Evolutionary conservation across 306 rosid genomes (phyloP), one percentile per base, ranked within the genome.

Genomic region (Acacia acuminata): DNA sequence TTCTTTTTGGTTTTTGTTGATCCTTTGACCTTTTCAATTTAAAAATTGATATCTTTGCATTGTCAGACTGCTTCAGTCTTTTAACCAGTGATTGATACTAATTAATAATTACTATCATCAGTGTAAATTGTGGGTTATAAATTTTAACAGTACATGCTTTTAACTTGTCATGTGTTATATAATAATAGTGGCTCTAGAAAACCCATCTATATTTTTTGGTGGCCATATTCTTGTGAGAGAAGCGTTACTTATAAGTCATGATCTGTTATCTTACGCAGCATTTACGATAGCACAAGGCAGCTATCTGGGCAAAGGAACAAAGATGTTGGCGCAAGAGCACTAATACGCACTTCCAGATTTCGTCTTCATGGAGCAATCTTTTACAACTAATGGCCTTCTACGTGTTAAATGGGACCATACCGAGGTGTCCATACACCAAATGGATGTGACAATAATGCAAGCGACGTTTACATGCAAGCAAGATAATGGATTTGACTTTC

Each of bases 401-500:
- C 79, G 51, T 74, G 81, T 55, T 65, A 40, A 55, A 58, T 77
- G 73, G 61, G 73, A 45, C 67, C 45, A 73, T 82, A 7, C n/a
- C 76, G 20, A 44, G 58, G 58, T 71, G 75, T 71, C 56, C 38
- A 13, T 2, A 43, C 55, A 44, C 36, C 20, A 12, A 75, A 78
- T n/a, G 56, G 22, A 44, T 38, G 15, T 3, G 72, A 43, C 82
- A 22, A 56, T 67, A 38, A 64, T 60, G 75, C 64, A 69, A 61
- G 72, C 78, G 53, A 68, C 71, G 32, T 36, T 44, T 47, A 27
- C 71, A 65, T 75, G 61, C 61, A 43, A 76, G 36, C 34, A 45
- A 75, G 34, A 84, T 60, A 71, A 32, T 67, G 34, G 71, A 75
- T 89, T 71, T 69, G 82, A 75, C 60, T 78, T 82, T 50, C 48